Conservation (phyloP, 306 rosid genomes). For the Cyamopsis tetragonoloba region DNA sequence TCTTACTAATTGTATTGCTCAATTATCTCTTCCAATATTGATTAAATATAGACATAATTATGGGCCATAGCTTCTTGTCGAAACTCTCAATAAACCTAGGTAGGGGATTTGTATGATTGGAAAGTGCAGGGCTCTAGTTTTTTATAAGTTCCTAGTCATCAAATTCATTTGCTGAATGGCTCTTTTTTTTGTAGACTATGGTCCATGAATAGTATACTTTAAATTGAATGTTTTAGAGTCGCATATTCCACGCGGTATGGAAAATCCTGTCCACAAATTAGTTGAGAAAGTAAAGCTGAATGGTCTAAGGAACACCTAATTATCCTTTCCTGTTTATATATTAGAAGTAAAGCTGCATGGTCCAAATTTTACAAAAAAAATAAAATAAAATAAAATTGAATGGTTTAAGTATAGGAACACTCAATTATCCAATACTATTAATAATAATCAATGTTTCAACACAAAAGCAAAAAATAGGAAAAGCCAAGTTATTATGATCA, state of each 20-base stretch:
- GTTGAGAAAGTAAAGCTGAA: neutral
- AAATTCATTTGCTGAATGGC: neutral
- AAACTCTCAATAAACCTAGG: neutral
- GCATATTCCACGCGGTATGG: neutral
- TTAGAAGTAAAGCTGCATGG: too few relatives aligned
- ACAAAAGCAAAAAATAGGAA: neutral
- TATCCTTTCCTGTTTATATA: neutral
- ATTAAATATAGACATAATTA: too few relatives aligned
- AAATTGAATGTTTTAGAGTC: neutral
- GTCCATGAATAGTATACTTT: neutral
- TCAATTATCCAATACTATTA: neutral
- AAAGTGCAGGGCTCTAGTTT: neutral
- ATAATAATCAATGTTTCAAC: conserved; percentile 5
- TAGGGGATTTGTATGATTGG: neutral
- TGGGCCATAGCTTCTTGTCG: too few relatives aligned
- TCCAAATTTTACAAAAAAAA: too few relatives aligned
- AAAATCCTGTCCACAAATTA: neutral
- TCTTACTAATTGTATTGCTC: neutral
- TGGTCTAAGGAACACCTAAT: neutral
- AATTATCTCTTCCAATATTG: neutral
- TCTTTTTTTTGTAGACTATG: neutral
- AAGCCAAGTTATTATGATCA: neutral
- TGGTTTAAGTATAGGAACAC: too few relatives aligned
- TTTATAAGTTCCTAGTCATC: neutral
- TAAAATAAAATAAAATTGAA: neutral